Percentiles rank a stretch among this genome's conserved stretches.
phyloP scores from a whole-genome alignment of 2,329 filamentous ascomycete species.

The Pseudopyricularia cyperi region DNA sequence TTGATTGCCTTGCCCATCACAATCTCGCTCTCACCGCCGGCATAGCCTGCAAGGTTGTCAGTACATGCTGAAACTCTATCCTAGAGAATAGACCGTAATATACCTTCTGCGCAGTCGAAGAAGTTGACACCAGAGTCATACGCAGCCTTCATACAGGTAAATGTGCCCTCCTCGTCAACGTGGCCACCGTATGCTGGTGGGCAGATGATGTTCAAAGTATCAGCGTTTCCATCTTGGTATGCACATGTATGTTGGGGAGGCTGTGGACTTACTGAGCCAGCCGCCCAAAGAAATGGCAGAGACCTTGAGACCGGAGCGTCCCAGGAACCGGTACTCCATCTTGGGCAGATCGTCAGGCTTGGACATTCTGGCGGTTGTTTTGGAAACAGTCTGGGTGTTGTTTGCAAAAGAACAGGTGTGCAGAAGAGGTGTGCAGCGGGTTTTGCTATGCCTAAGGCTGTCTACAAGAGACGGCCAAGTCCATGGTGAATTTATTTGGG shows the following conservation, averaged over 20 bases:
- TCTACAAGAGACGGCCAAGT: too few relatives aligned
- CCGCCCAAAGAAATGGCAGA: conserved; percentile 60
- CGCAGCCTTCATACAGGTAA: conserved; percentile 48
- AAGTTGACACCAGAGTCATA: conserved; percentile 50
- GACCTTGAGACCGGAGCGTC: conserved; percentile 59
- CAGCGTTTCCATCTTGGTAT: neutral
- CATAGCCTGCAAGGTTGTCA: conserved; percentile 23
- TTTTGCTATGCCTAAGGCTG: too few relatives aligned
- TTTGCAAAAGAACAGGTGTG: neutral
- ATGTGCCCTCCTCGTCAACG: conserved; percentile 50
- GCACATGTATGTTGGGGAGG: neutral
- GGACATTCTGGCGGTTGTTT: neutral
- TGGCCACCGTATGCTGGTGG: conserved; percentile 48
- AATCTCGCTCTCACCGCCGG: conserved; percentile 48
- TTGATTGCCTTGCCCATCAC: conserved; percentile 51
- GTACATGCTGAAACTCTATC: neutral
- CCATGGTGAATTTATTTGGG: too few relatives aligned
- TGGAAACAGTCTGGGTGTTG: neutral
- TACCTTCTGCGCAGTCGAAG: conserved; percentile 45
- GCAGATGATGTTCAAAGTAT: conserved; percentile 3
- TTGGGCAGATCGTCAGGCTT: conserved; percentile 1
- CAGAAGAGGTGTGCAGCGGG: neutral
- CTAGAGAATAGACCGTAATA: neutral
- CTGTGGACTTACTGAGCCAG: conserved; percentile 54
- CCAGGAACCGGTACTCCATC: conserved; percentile 63